Conservation (phyloP, 139 green algal species). For the Volvox africanus region DNA sequence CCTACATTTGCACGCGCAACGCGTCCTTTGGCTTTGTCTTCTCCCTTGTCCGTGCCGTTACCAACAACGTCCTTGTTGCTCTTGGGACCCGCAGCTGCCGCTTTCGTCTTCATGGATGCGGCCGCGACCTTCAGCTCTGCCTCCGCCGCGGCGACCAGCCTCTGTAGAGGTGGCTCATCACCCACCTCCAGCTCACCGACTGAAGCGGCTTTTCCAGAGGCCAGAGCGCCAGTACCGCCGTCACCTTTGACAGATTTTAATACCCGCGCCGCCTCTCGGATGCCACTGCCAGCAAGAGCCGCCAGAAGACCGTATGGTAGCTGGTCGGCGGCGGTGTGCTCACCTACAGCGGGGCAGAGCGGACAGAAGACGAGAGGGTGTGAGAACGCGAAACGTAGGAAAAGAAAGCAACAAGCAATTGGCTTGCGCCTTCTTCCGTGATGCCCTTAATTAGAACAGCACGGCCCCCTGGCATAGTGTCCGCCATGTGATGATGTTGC, state of each 20-base stretch:
- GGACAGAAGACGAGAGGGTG: neutral
- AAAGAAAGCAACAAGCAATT: too few relatives aligned
- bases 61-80: too few relatives aligned
- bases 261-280: conserved; percentile 19
- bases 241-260: neutral
- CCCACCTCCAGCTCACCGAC: conserved; percentile 16
- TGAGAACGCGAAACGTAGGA: too few relatives aligned
- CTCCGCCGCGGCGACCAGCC: neutral
- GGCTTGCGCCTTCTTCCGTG: too few relatives aligned
- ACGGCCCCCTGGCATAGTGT: too few relatives aligned
- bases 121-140: neutral
- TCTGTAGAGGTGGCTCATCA: conserved; percentile 1
- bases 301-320: conserved; percentile 18
- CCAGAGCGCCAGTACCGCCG: neutral
- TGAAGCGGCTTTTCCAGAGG: neutral
- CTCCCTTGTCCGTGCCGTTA: too few relatives aligned
- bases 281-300: neutral
- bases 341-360: neutral
- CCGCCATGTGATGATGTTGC: too few relatives aligned
- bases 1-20: too few relatives aligned
- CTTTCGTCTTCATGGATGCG: neutral
- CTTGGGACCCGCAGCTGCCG: too few relatives aligned
- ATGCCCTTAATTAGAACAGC: too few relatives aligned
- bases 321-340: conserved; percentile 37
- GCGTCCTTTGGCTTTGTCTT: too few relatives aligned